Conservation (phyloP, 164 flowering plant species). For the Nymphaea thermarum region DNA sequence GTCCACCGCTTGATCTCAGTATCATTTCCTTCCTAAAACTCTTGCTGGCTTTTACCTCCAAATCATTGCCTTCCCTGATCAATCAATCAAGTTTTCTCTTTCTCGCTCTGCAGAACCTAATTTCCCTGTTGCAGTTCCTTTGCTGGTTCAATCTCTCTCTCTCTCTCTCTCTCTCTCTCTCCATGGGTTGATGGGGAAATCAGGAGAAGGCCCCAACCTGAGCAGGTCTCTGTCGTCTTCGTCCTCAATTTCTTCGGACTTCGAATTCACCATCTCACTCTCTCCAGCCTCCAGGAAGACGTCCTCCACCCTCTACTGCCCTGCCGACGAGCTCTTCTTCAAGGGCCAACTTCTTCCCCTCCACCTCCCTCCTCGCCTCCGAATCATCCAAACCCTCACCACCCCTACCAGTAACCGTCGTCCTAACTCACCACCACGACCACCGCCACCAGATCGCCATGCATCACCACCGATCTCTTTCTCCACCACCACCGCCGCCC, state of each 20-base stretch:
- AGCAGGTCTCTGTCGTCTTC: neutral
- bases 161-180: neutral
- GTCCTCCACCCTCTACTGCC: slow-evolving; percentile 28
- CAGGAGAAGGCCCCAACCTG: too few species aligned
- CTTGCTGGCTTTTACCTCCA: too few species aligned
- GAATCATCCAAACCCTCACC: slow-evolving; percentile 75
- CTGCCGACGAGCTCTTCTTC: slow-evolving; percentile 95
- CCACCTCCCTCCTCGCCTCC: slow-evolving; percentile 72
- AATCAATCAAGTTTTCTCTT: too few species aligned
- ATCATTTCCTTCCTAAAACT: too few species aligned
- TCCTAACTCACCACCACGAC: too few species aligned
- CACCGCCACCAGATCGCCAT: neutral
- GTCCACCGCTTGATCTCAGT: too few species aligned
- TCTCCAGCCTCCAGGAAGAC: slow-evolving; percentile 45
- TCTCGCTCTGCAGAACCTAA: too few species aligned
- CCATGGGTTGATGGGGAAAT: too few species aligned
- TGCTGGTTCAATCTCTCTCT: neutral
- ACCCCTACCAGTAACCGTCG: slow-evolving; percentile 26
- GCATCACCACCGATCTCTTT: neutral
- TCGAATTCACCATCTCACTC: slow-evolving; percentile 69
- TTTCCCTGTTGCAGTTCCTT: too few species aligned
- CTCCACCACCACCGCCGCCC: neutral
- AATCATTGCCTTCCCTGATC: too few species aligned
- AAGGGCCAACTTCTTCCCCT: slow-evolving; percentile 88
- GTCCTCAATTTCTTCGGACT: slow-evolving; percentile 61